Percentiles rank a stretch among this genome's conserved stretches.
Conservation (phyloP, 2,329 filamentous ascomycete genomes). For the Nemania serpens region DNA sequence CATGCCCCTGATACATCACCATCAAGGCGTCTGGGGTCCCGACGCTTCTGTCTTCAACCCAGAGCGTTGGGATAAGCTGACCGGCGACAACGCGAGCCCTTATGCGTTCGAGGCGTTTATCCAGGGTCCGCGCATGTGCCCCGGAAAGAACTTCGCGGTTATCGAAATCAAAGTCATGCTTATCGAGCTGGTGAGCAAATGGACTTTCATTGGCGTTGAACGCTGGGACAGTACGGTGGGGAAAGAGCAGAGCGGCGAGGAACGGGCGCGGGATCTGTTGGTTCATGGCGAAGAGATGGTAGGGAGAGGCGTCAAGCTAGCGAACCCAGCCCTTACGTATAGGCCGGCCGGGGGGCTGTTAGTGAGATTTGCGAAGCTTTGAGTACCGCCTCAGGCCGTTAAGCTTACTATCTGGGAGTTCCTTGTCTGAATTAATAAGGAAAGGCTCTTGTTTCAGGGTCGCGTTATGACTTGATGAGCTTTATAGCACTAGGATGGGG, state of each 20-base stretch:
- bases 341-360: slow-evolving; percentile 30
- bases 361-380: slow-evolving; percentile 31
- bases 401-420: background rate
- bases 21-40: slow-evolving; percentile 33
- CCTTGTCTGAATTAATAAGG: background rate
- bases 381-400: background rate
- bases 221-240: background rate
- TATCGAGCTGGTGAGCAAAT: slow-evolving; percentile 33
- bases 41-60: slow-evolving; percentile 31
- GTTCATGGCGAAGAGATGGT: slow-evolving; percentile 28
- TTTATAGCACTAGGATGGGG: too few species aligned
- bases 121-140: slow-evolving; percentile 38
- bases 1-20: slow-evolving; percentile 28
- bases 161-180: slow-evolving; percentile 36
- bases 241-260: background rate
- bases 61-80: slow-evolving; percentile 33
- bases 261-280: slow-evolving; percentile 22
- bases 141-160: slow-evolving; percentile 35
- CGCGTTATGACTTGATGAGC: too few species aligned
- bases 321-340: slow-evolving; percentile 34
- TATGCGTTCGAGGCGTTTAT: slow-evolving; percentile 38
- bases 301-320: slow-evolving; percentile 30
- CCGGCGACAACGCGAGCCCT: slow-evolving; percentile 37
- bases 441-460: background rate
- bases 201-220: slow-evolving; percentile 32